Evolutionary conservation across 768 basidiomycete genomes (phyloP).

Genomic region (Coprinopsis sp.): DNA sequence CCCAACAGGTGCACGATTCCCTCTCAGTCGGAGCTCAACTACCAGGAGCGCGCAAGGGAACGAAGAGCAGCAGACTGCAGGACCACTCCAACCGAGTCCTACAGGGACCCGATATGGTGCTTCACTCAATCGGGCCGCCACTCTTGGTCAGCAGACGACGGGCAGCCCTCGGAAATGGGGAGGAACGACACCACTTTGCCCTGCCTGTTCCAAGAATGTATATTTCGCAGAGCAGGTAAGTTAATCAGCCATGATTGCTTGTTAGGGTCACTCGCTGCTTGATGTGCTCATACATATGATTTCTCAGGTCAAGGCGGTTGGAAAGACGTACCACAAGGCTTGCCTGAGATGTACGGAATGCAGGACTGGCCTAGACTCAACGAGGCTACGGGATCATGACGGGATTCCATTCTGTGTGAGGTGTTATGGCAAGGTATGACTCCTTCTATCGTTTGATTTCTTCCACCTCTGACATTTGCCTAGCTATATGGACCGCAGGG

Average conservation of each 20-base stretch:
- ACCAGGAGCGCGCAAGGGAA: too few relatives aligned
- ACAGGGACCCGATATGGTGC: conserved; percentile 38
- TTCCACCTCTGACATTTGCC: background rate
- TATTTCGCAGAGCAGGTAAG: conserved; percentile 82
- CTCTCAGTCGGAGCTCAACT: background rate
- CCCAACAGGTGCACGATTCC: conserved; percentile 40
- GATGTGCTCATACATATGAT: conserved; percentile 5
- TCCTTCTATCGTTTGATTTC: background rate
- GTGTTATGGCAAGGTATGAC: conserved; percentile 64
- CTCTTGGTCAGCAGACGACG: conserved; percentile 10
- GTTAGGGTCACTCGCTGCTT: background rate
- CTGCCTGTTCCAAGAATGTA: conserved; percentile 68
- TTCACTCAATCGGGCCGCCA: background rate
- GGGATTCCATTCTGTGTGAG: conserved; percentile 65
- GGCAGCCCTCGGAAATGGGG: conserved; percentile 48
- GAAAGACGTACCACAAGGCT: conserved; percentile 74
- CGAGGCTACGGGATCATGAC: conserved; percentile 68
- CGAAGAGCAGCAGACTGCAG: too few relatives aligned
- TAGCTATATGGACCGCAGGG: conserved; percentile 42
- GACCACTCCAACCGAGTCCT: conserved; percentile 28
- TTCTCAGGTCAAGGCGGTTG: conserved; percentile 70
- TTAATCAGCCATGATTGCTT: background rate
- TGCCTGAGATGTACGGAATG: conserved; percentile 79
- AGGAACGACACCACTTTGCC: conserved; percentile 56
- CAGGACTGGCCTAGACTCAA: conserved; percentile 64